Base-by-base conservation (phyloP, 1,284 basidiomycete species). In the Pterulicium gracile region DNA sequence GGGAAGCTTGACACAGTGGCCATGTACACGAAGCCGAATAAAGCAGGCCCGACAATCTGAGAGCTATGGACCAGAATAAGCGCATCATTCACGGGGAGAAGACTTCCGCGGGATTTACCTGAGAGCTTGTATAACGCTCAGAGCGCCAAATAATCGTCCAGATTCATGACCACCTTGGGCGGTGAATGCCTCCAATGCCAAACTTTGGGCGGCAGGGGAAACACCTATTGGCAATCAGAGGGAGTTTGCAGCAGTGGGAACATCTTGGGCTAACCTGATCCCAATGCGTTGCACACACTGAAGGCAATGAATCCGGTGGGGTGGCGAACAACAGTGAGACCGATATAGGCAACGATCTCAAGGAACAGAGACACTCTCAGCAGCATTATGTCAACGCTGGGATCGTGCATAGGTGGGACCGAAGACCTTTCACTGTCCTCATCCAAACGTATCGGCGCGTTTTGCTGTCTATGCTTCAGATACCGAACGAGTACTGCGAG, bases 91-190 rank as follows among this genome's bases (percentile, higher is more conserved):
- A 15, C 13, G 7, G 20, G 42, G 42, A 22, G 10, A 22, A 34
- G 23, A n/a, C 24, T 40, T 7, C 39, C 24, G 15, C n/a, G 14
- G 12, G n/a, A 59, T 75, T 27, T 50, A 84, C 83, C 73, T 67
- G 22, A 88, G 55, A 1, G 79, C 70, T 51, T 82, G 75, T 7
- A 88, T 55, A 27, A 89, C 81, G 49, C 78, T 77, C 48, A 89
- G 54, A 2, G 77, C 80, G 14, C 86, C 87, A 56, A 88, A 88
- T 13, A 90, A 64, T 51, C 67, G 68, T 1, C 82, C 85, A 3
- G 67, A 59, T 57, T 85, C 80, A 12, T 59, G 63, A 2, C 73
- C 71, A 1, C 68, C 72, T 17, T 64, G 63, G 20, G 63, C 61
- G 21, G 64, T 61, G 54, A 81, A 82, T 43, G 88, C 59, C 23